Conservation (phyloP, 345 rosid genomes). For the Hibiscus tridactylites region DNA sequence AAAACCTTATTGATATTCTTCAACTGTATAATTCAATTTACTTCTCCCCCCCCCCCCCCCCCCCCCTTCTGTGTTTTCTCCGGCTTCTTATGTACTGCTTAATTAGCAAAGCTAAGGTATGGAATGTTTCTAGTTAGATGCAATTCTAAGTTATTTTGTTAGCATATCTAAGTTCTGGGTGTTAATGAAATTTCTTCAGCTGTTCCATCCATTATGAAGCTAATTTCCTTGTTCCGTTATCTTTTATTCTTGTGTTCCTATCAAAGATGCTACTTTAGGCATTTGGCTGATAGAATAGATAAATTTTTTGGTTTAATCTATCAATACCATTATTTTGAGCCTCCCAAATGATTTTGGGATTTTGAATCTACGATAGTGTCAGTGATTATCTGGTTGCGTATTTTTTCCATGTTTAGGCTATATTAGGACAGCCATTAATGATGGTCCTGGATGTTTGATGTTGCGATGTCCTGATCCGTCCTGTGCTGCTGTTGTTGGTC, state of each 20-base stretch:
- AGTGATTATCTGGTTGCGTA: too few species aligned
- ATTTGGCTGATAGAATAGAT: neutral
- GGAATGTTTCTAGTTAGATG: neutral
- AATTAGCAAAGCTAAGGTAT: neutral
- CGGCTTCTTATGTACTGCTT: neutral
- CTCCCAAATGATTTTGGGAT: neutral
- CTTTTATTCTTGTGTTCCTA: neutral
- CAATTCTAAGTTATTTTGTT: neutral
- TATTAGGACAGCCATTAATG: constrained; percentile 55
- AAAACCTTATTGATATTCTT: neutral
- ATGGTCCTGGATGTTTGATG: constrained; percentile 80
- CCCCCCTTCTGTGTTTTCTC: neutral
- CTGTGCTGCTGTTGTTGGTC: constrained; percentile 63
- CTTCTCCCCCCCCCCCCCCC: neutral
- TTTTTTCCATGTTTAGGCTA: constrained; percentile 37
- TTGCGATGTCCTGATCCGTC: constrained; percentile 76
- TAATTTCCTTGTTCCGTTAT: neutral
- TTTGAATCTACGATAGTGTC: neutral
- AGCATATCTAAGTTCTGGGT: neutral
- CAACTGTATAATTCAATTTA: neutral
- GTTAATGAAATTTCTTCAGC: neutral
- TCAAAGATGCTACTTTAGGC: neutral
- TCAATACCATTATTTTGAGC: neutral
- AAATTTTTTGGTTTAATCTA: neutral
- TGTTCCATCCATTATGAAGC: neutral